Percentiles rank a stretch among this genome's conserved stretches.
Conservation (phyloP, 1,139 yeast species). For the Yamadazyma kanchanaburiensis region DNA sequence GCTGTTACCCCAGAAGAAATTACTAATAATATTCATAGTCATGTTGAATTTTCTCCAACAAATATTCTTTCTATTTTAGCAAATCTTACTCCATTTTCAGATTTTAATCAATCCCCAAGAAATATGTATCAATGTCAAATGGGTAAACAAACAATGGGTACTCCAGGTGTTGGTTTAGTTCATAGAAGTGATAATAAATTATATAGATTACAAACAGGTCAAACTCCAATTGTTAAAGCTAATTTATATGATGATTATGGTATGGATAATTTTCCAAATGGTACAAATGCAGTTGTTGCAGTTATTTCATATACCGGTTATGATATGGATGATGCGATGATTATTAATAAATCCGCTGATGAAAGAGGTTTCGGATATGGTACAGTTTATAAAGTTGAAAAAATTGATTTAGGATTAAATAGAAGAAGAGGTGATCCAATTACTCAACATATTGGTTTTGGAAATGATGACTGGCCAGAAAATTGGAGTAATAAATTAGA, state of each 20-base stretch:
- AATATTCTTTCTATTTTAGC: constrained; percentile 92
- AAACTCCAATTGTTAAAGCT: constrained; percentile 96
- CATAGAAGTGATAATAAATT: constrained; percentile 95
- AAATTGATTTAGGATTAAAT: constrained; percentile 73
- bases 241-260: constrained; percentile 93
- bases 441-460: constrained; percentile 93
- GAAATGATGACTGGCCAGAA: constrained; percentile 88
- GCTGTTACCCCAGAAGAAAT: constrained; percentile 96
- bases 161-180: constrained; percentile 92
- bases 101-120: constrained; percentile 98
- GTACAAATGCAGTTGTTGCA: constrained; percentile 97
- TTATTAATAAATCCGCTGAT: constrained; percentile 91
- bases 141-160: constrained; percentile 99
- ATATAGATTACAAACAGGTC: constrained; percentile 91
- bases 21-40: constrained; percentile 75
- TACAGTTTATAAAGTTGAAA: constrained; percentile 92
- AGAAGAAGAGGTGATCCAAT: constrained; percentile 94
- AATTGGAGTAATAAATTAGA: constrained; percentile 86
- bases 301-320: constrained; percentile 98
- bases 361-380: constrained; percentile 99
- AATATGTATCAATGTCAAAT: constrained; percentile 99
- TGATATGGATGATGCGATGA: constrained; percentile 99
- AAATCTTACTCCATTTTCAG: constrained; percentile 95
- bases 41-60: constrained; percentile 94
- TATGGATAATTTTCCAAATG: constrained; percentile 97